Base-by-base conservation (phyloP, 306 rosid genomes). In the Corylus americana region DNA sequence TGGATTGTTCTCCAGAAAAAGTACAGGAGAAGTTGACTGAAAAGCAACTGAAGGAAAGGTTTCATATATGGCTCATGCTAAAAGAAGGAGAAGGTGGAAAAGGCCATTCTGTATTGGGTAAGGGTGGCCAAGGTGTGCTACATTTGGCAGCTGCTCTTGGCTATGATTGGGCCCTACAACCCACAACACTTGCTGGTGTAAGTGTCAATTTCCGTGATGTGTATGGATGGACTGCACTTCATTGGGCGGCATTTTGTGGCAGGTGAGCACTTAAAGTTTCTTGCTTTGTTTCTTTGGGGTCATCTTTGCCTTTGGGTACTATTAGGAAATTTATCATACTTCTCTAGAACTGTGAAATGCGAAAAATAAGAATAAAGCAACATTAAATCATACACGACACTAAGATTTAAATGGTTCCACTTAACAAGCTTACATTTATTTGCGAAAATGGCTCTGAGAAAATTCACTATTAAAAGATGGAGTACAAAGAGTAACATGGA, bases 171-270 rank as follows among this genome's bases (percentile, higher is more conserved):
- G 98, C 95, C 77, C 73, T 94, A 63, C 78, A 83, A 79, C 97
- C 98, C 5, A 88, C 91, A 70, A 75, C 79, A 70, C 78, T 84
- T 86, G 90, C 98, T 0, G 97, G 98, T 75, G 93, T 90, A 25
- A 22, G 22, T 22, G 22, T 22, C 22, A 22, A 22, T 22, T 22
- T 94, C 67, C 96, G 97, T 66, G 98, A 94, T 79, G 86, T 79
- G 76, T 84, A 94, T 85, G 98, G 97, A 78, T 94, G 97, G 98
- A 92, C 94, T 11, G 93, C 97, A 49, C 97, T 94, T 84, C 98
- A 94, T 78, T 94, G 98, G 98, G 98, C 98, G 7, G 98, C 98
- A 51, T 88, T 79, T 79, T 89, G 83, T 87, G 96, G 98, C 90
- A 88, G 98, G 98, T 90, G 75, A 84, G 89, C 45, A 81, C 74